Percentiles rank a stretch among this genome's conserved stretches.
These are phyloP conservation scores for Globisporangium barbulae DNA, from an alignment of 352 stramenopile species.

Conservation along the genomic window DNA sequence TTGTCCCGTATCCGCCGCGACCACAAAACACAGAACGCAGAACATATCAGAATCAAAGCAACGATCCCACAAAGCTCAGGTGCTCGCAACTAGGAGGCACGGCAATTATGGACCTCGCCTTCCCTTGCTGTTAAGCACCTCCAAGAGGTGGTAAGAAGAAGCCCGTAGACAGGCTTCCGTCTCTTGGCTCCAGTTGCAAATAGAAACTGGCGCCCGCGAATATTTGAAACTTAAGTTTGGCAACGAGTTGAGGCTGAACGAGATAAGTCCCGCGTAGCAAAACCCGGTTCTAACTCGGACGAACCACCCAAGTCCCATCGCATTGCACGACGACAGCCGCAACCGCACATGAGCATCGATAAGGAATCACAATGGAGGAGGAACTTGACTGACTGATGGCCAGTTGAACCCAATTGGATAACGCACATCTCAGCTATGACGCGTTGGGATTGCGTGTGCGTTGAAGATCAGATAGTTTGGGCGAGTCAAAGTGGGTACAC, in stretches of 20 bases:
- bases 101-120: too few species aligned
- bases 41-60: slow-evolving; percentile 3
- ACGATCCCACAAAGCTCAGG: background rate
- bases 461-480: slow-evolving; percentile 2
- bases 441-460: slow-evolving; percentile 1
- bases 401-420: slow-evolving; percentile 1
- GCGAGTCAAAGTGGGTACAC: slow-evolving; percentile 7
- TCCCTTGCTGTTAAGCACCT: background rate
- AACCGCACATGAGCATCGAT: background rate
- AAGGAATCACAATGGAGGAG: background rate
- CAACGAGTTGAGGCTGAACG: background rate
- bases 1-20: too few species aligned
- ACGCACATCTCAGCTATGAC: slow-evolving; percentile 1
- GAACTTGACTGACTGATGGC: slow-evolving; percentile 1
- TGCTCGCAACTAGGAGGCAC: too few species aligned
- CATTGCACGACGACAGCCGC: background rate
- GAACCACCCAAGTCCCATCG: background rate
- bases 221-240: background rate
- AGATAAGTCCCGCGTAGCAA: background rate
- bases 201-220: background rate
- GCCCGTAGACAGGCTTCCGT: background rate
- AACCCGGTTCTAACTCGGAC: background rate
- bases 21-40: too few species aligned
- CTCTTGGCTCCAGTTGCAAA: background rate
- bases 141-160: background rate